phyloP scores from a whole-genome alignment of 441 rosid genomes.

The Erodium moschatum region DNA sequence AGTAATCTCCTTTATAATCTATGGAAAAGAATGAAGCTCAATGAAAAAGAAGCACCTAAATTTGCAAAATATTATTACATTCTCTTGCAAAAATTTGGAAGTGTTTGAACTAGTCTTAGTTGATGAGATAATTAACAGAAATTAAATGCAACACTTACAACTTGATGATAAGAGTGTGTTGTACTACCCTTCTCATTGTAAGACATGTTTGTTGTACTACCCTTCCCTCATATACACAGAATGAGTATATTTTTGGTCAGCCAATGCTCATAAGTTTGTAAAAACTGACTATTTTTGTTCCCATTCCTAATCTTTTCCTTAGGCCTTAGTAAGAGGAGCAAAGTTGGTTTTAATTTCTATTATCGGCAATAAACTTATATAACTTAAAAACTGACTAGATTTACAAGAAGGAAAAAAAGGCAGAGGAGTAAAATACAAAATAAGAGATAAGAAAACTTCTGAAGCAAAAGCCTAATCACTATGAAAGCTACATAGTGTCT shows the following conservation, averaged over 20 bases:
- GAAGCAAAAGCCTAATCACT: too few species aligned
- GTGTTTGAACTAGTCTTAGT: neutral
- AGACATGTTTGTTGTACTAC: neutral
- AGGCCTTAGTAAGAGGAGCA: neutral
- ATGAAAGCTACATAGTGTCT: neutral
- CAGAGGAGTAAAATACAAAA: neutral
- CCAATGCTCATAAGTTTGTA: neutral
- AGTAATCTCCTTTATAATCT: neutral
- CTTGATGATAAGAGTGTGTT: neutral
- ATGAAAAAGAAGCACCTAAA: neutral
- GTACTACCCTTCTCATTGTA: neutral
- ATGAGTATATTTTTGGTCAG: neutral
- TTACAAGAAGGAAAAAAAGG: neutral
- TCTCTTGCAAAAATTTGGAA: neutral
- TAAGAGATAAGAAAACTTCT: too few species aligned
- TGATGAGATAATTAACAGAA: neutral
- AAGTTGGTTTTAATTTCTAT: neutral
- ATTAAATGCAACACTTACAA: neutral
- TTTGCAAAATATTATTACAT: neutral
- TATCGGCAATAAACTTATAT: neutral
- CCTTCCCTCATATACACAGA: neutral
- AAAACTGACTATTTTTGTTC: neutral
- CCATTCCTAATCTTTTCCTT: neutral
- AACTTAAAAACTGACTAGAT: neutral
- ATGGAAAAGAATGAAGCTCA: neutral